These are phyloP conservation scores for Alternaria conjuncta DNA, from an alignment of 2,329 filamentous ascomycete genomes.

Conservation along the genomic window DNA sequence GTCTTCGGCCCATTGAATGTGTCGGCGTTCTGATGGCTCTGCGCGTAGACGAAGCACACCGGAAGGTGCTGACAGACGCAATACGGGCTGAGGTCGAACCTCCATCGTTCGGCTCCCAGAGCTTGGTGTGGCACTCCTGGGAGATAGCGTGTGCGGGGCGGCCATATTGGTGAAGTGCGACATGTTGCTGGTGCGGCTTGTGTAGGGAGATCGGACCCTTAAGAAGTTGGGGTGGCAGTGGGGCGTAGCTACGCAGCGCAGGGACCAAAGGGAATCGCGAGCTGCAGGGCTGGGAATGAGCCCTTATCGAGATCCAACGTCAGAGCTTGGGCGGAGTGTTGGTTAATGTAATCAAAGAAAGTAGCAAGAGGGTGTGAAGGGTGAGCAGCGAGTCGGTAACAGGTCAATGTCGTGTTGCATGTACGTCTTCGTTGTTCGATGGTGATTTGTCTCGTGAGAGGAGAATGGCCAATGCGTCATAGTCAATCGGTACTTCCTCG, in stretches of 20 bases:
- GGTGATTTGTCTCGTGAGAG: conserved; percentile 38
- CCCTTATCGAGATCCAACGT: conserved; percentile 6
- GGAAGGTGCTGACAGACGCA: conserved; percentile 43
- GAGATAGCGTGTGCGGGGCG: conserved; percentile 22
- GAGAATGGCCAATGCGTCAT: conserved; percentile 34
- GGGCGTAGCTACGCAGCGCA: conserved; percentile 23
- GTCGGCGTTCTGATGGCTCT: conserved; percentile 56
- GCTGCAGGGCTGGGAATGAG: conserved; percentile 11
- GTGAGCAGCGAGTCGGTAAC: conserved; percentile 25
- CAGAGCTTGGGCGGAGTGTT: conserved; percentile 1
- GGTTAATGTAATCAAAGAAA: conserved; percentile 14
- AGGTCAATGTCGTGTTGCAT: conserved; percentile 30
- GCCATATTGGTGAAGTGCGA: conserved; percentile 33
- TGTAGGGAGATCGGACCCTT: conserved; percentile 66
- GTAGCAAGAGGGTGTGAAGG: conserved; percentile 17
- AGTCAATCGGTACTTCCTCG: conserved; percentile 17
- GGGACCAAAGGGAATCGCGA: conserved; percentile 18
- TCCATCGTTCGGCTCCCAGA: conserved; percentile 34
- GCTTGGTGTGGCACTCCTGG: conserved; percentile 26
- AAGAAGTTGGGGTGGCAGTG: conserved; percentile 12
- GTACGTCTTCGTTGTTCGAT: conserved; percentile 46
- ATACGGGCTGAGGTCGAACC: conserved; percentile 37
- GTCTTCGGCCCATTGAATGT: conserved; percentile 90
- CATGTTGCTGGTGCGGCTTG: conserved; percentile 83
- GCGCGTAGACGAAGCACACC: conserved; percentile 52